Base-by-base conservation (phyloP, 208 protist species). In the Trypanosoma caninum region DNA sequence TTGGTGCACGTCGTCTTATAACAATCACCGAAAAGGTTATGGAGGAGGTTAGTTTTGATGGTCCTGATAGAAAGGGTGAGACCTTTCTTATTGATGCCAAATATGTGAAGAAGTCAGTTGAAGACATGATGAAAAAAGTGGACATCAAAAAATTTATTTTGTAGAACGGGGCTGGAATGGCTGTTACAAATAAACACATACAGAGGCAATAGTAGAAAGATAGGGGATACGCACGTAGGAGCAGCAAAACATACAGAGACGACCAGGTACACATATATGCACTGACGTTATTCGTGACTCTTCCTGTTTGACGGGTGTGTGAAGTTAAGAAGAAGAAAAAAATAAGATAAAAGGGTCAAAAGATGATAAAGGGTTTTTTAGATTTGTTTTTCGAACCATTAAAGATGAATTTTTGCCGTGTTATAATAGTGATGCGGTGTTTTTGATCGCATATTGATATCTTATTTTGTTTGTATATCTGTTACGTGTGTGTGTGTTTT, bases 1-100 rank as follows among this genome's bases (percentile, higher is more conserved):
- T 99, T 56, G 98, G 98, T 42, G 97, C 97, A 0, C 87, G 98
- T 28, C 83, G 98, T 33, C 87, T 99, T 40, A 97, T 98, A 79
- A 99, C 97, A 7, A 93, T 99, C 28, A 94, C 97, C 30, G 96
- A 98, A 69, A 96, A 94, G 59, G 96, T 99, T 20, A 79, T 99
- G 23, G 97, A 99, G 76, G 97, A 99, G 50, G 80, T 98, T 77
- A 94, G 87, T 65, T 97, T 97, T 52, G 81, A 96, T 48, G 91
- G 82, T 2, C 90, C 91, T 30, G 89, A 95, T 48, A 60, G 74
- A 13, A 89, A 83, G 44, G 91, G 85, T 33, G 86, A 97, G 65
- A 87, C 65, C 18, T 84, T 97, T 27, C 62, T 82, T 30, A 96
- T 97, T 44, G 86, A 93, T 47, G 86, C 81, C 1, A 87, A 74